Evolutionary conservation across 345 rosid genomes (phyloP).

Genomic region (Chamaenerion angustifolium): DNA sequence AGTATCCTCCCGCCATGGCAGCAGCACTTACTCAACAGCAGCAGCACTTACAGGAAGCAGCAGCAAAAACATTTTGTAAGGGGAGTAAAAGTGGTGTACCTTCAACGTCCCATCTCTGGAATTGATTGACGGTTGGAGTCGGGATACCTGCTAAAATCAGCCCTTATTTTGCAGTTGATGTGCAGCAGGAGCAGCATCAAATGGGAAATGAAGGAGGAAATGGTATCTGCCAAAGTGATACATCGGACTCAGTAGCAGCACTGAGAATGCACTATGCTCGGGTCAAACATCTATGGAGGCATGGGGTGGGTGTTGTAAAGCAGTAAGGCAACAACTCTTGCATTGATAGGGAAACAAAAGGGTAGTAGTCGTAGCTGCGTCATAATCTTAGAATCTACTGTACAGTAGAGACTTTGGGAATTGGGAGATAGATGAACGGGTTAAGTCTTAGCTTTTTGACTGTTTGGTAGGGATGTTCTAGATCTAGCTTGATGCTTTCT

Average conservation of each 20-base stretch:
- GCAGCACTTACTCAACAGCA: constrained; percentile 21
- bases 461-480: too few species aligned
- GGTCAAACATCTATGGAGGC: constrained; percentile 24
- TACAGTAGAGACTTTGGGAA: too few species aligned
- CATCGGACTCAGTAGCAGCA: constrained; percentile 54
- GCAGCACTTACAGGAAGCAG: constrained; percentile 2
- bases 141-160: constrained; percentile 30
- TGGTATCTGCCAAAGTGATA: constrained; percentile 18
- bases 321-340: too few species aligned
- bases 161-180: constrained; percentile 30
- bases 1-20: constrained; percentile 18
- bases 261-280: constrained; percentile 41
- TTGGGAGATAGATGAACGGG: too few species aligned
- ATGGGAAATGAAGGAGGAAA: constrained; percentile 31
- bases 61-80: constrained; percentile 13
- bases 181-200: constrained; percentile 25
- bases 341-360: too few species aligned
- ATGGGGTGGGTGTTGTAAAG: not conserved
- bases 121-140: constrained; percentile 25
- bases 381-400: too few species aligned
- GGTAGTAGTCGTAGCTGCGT: too few species aligned
- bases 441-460: too few species aligned
- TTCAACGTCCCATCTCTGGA: constrained; percentile 23
- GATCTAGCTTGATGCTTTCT: too few species aligned
- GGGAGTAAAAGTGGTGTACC: constrained; percentile 14